Base-by-base conservation (phyloP, 306 rosid species). In the Ormosia emarginata region DNA sequence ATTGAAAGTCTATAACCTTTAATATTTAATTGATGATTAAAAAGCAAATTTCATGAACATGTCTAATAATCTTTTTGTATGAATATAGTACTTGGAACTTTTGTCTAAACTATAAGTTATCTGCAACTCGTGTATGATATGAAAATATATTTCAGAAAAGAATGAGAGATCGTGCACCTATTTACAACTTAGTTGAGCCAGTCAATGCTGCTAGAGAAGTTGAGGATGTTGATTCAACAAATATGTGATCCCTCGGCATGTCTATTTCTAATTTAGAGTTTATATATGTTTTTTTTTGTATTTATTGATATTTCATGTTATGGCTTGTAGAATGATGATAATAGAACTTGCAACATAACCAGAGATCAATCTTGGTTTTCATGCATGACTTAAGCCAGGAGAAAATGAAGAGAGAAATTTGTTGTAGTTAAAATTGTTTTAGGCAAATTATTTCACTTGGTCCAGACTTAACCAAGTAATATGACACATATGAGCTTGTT, bases 121-220 rank as follows among this genome's bases (percentile, higher is more conserved):
- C 36, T 78, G 44, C 79, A 52, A 76, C 78, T 81, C 74, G 61
- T 85, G 74, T 44, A 62, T 81, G 77, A 33, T 44, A 29, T 69
- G 77, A 57, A 77, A 82, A n/a, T 79, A 72, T 62, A 80, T 86
- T 74, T 77, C 98, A 95, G 99, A 89, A 84, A 84, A 86, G 89
- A 81, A 58, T 29, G 37, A 75, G 83, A 63, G 87, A 82, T 67
- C 44, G 63, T 46, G 68, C 84, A 67, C 67, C 88, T 78, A 64
- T 63, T 30, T n/a, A 74, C 87, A 69, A 81, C 80, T 65, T 79
- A 6, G 81, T 79, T 83, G 92, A 85, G 88, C 81, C 91, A 39
- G 85, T 82, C 24, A 70, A 72, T 85, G 78, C 83, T 65, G 81
- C 83, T 30, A 83, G 61, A 71, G 88, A 86, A 82, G 47, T 67